Conservation (phyloP, 2,329 filamentous ascomycete species). For the Colletotrichum higginsianum region DNA sequence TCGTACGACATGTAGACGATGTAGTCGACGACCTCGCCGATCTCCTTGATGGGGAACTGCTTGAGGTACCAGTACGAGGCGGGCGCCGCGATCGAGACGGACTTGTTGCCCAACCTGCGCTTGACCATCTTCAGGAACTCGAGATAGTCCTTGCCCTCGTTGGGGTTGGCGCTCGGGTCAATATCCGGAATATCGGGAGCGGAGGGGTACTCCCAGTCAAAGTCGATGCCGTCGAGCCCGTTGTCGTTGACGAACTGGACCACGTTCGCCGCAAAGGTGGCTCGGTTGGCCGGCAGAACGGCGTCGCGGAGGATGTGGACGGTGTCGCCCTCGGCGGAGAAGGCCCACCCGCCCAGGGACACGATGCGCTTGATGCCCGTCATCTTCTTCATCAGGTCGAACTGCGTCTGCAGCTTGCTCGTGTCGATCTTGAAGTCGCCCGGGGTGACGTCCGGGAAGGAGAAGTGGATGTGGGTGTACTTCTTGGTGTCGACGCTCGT, state of each 20-base stretch:
- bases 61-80: slow-evolving; percentile 59
- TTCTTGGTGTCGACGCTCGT: slow-evolving; percentile 38
- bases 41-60: slow-evolving; percentile 50
- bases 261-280: slow-evolving; percentile 54
- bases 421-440: slow-evolving; percentile 12
- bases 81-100: slow-evolving; percentile 55
- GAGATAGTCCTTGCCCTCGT: slow-evolving; percentile 50
- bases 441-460: slow-evolving; percentile 47
- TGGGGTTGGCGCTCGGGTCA: slow-evolving; percentile 27
- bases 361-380: slow-evolving; percentile 51
- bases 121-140: slow-evolving; percentile 40
- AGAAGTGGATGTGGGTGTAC: slow-evolving; percentile 52
- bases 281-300: slow-evolving; percentile 53
- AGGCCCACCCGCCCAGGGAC: slow-evolving; percentile 62
- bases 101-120: slow-evolving; percentile 46
- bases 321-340: slow-evolving; percentile 54
- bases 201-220: slow-evolving; percentile 60
- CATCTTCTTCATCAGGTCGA: slow-evolving; percentile 49
- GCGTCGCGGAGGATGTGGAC: slow-evolving; percentile 55
- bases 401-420: slow-evolving; percentile 44
- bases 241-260: slow-evolving; percentile 58
- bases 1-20: slow-evolving; percentile 53
- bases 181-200: slow-evolving; percentile 45
- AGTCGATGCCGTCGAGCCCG: slow-evolving; percentile 57
- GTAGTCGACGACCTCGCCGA: slow-evolving; percentile 4